Evolutionary conservation across 2,329 filamentous ascomycete species (phyloP), one percentile per base, ranked within the genome.

Genomic region (Helotiales sp.): DNA sequence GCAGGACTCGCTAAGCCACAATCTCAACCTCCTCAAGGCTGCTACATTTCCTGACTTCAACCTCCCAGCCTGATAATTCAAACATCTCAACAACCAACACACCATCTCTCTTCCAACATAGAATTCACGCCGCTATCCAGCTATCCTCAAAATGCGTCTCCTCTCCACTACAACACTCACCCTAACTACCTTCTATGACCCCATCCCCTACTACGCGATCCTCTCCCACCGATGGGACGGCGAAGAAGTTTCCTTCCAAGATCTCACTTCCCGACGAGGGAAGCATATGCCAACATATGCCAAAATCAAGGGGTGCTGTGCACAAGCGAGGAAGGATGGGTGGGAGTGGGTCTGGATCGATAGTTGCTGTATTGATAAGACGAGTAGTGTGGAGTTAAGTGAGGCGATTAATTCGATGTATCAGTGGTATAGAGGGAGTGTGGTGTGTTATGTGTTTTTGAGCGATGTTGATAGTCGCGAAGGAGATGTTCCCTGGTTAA

Each of bases 151-250:
- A 5, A 54, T 54, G 52, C 52, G 40, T 9, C 40, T 54, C 10
- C 30, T 54, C 31, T 36, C 47, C 8, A 54, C 52, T 2, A 10
- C 27, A 17, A 54, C 52, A 5, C 30, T 47, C 40, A 24, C 17
- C 3, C 40, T 54, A 3, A 12, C 47, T 4, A n/a, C 9, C 12
- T 61, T 61, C 24, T 34, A 22, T 8, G 58, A 49, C 12, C 31
- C 60, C 2, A 47, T 57, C 17, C 69, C 69, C 1, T 46, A 57
- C 7, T 62, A 62, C 42, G 58, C 55, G 2, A 60, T 62, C 29
- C 46, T 60, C 5, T 62, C 60, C 10, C 60, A 62, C 19, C 38
- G 50, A 33, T 62, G 60, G 60, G 42, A 55, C 4, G 46, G 54
- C 2, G 52, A 52, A n/a, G 60, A 62, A 27, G 52, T 62, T 5